A percentile compares a stretch with the other conserved stretches of the same genome.
Conservation (phyloP, 208 protist genomes). For the Acanthamoeba culbertsoni region DNA sequence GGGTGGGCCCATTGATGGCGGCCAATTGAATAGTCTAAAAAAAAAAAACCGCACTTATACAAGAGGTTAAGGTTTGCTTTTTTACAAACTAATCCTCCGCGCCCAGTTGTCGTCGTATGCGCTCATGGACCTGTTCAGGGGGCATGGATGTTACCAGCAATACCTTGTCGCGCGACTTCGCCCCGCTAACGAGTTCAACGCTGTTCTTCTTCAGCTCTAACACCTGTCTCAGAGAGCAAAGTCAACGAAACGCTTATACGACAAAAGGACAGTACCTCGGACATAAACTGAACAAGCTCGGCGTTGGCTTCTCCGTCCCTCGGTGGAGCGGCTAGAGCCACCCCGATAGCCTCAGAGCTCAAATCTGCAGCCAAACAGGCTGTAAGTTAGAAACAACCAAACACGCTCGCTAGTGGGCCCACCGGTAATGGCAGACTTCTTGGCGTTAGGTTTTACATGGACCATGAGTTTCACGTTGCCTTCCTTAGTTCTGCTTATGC, state of each 20-base stretch:
- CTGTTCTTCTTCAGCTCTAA: conserved; percentile 31
- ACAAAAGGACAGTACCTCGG: not conserved
- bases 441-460: conserved; percentile 39
- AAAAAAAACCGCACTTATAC: not conserved
- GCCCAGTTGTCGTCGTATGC: not conserved
- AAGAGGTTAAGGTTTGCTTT: not conserved
- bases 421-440: conserved; percentile 21
- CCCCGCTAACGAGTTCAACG: not conserved
- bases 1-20: too few relatives aligned
- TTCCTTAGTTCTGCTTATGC: not conserved
- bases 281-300: conserved; percentile 19
- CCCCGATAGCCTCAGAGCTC: not conserved
- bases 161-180: conserved; percentile 44
- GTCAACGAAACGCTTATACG: not conserved
- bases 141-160: not conserved
- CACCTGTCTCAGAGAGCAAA: not conserved
- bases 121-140: not conserved
- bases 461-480: conserved; percentile 2
- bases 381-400: not conserved
- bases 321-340: conserved; percentile 9
- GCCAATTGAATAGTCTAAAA: too few relatives aligned
- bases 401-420: not conserved
- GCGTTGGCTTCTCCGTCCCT: conserved; percentile 29
- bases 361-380: too few relatives aligned
- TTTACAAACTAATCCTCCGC: not conserved